These are phyloP conservation scores for Fusarium brevicatenulatum DNA, from an alignment of 2,329 filamentous ascomycete genomes.

Conservation along the genomic window DNA sequence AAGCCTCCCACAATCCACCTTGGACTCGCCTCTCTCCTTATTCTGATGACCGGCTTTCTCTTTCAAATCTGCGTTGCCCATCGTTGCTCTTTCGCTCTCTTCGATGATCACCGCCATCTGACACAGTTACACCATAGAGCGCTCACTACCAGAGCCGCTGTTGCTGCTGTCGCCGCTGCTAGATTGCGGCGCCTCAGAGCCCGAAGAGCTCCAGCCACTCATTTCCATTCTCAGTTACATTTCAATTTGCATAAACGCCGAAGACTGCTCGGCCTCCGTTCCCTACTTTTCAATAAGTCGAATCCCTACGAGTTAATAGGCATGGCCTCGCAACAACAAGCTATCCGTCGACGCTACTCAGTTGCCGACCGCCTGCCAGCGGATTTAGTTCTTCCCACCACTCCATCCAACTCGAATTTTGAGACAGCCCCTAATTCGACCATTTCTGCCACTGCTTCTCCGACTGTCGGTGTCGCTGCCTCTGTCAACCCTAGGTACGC, in stretches of 20 bases:
- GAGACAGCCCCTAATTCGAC: constrained; percentile 23
- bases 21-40: constrained; percentile 42
- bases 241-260: constrained; percentile 48
- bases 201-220: constrained; percentile 50
- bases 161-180: constrained; percentile 53
- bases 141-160: constrained; percentile 56
- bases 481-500: constrained; percentile 18
- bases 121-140: constrained; percentile 53
- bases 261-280: constrained; percentile 48
- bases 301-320: constrained; percentile 40
- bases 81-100: constrained; percentile 57
- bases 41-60: constrained; percentile 60
- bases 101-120: constrained; percentile 57
- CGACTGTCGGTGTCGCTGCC: constrained; percentile 17
- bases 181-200: constrained; percentile 53
- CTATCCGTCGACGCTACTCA: constrained; percentile 54
- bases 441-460: constrained; percentile 12
- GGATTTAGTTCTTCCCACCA: constrained; percentile 40
- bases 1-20: constrained; percentile 33
- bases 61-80: constrained; percentile 59
- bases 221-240: constrained; percentile 21
- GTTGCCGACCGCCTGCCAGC: constrained; percentile 50
- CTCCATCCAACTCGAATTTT: constrained; percentile 32
- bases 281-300: constrained; percentile 40
- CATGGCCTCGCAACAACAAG: constrained; percentile 51